Conservation (phyloP, 169 alveolate species). For the Eimeria maxima region DNA sequence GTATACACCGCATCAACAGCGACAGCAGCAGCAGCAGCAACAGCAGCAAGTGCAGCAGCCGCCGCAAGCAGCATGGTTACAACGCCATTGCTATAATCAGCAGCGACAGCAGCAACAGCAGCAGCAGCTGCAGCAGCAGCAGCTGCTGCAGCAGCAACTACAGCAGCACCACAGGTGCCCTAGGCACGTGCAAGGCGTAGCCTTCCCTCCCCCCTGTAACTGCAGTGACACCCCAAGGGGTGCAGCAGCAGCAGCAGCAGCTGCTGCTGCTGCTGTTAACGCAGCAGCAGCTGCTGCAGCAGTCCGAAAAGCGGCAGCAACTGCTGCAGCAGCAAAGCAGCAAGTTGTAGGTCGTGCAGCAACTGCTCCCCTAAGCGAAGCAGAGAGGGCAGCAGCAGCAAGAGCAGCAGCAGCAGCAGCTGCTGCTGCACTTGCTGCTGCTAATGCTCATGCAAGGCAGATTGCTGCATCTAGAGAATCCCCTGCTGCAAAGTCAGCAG, state of each 20-base stretch:
- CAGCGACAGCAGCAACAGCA: no score
- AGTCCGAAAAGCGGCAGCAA: no score
- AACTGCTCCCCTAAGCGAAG: background rate
- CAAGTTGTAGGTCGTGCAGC: background rate
- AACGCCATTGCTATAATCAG: background rate
- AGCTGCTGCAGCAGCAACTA: conserved; percentile 34
- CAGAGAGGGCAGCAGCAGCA: conserved; percentile 3
- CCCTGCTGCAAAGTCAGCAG: no score
- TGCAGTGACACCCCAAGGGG: conserved; percentile 10
- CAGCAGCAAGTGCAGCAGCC: background rate
- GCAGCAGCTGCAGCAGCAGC: conserved; percentile 46
- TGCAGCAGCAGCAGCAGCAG: conserved; percentile 8
- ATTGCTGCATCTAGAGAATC: conserved; percentile 17
- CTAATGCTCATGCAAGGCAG: background rate
- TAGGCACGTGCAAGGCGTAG: background rate
- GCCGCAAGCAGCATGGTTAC: background rate
- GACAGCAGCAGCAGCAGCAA: conserved; percentile 46
- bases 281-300: conserved; percentile 34
- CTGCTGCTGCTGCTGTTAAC: conserved; percentile 22
- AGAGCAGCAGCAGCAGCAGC: conserved; percentile 48
- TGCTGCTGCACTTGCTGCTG: conserved; percentile 46
- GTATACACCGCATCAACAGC: background rate
- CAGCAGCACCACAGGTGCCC: conserved; percentile 7
- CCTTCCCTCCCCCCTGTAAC: conserved; percentile 22
- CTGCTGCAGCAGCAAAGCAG: conserved; percentile 24